Conservation (phyloP, 495 filamentous ascomycete species). For the Neurospora hispaniola region DNA sequence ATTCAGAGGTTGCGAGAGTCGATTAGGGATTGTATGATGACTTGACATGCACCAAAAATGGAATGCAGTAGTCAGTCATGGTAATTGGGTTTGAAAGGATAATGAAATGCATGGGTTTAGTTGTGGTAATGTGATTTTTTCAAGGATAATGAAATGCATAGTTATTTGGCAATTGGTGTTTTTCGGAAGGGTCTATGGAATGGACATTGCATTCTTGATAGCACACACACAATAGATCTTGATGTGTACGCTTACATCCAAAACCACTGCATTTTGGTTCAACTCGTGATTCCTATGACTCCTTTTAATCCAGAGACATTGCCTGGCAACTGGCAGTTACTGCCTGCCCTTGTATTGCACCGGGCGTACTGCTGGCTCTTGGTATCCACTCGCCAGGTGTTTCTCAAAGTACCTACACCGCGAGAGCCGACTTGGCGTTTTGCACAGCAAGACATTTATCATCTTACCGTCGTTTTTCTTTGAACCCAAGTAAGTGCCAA, state of each 20-base stretch:
- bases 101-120: background rate
- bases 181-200: background rate
- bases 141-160: background rate
- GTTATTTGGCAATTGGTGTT: background rate
- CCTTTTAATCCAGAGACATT: background rate
- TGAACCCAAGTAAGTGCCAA: background rate
- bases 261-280: background rate
- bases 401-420: too few relatives aligned
- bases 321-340: background rate
- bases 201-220: background rate
- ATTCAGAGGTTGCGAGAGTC: background rate
- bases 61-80: background rate
- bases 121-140: background rate
- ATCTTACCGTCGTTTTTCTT: background rate
- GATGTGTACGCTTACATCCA: background rate
- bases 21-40: background rate
- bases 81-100: background rate
- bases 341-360: background rate
- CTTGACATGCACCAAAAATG: background rate
- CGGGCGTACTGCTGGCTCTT: background rate
- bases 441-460: background rate
- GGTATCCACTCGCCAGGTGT: background rate
- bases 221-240: background rate
- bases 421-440: background rate
- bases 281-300: background rate